A percentile compares a stretch with the other conserved stretches of the same genome.
These are phyloP conservation scores for Huntiella moniliformis DNA, from an alignment of 2,329 filamentous ascomycete species.

Conservation along the genomic window DNA sequence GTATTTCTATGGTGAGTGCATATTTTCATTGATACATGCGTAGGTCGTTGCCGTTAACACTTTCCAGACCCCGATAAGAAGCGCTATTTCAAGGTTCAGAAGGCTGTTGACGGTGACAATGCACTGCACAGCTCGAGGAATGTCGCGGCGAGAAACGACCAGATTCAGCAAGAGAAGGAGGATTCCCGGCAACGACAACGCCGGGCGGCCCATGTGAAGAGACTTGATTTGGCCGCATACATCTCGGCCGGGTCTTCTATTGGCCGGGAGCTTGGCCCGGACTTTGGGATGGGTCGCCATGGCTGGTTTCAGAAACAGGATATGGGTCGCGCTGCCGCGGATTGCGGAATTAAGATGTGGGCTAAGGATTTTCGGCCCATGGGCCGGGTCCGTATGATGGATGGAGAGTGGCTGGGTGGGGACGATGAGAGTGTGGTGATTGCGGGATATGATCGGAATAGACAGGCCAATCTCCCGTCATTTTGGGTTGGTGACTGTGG, in stretches of 20 bases:
- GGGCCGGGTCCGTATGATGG: conserved; percentile 4
- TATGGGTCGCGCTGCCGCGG: background rate
- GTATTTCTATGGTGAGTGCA: conserved; percentile 7
- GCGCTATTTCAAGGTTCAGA: conserved; percentile 51
- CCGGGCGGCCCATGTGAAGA: too few relatives aligned
- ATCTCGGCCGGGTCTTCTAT: background rate
- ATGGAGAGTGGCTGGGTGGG: background rate
- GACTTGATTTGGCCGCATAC: too few relatives aligned
- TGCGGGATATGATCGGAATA: conserved; percentile 4
- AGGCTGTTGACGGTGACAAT: conserved; percentile 18
- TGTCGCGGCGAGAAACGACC: too few relatives aligned
- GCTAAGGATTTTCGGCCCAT: conserved; percentile 1
- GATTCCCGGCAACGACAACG: too few relatives aligned
- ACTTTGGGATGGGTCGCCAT: background rate
- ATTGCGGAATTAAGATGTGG: conserved; percentile 1
- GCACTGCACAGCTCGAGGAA: too few relatives aligned
- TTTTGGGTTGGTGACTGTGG: conserved; percentile 8
- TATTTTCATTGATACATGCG: background rate
- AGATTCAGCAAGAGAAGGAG: too few relatives aligned
- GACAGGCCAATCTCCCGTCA: conserved; percentile 4
- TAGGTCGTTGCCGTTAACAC: too few relatives aligned
- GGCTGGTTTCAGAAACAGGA: background rate
- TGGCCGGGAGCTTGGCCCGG: conserved; percentile 7
- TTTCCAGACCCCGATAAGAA: conserved; percentile 35
- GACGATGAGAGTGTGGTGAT: background rate